Evolutionary conservation across 257 asterid genomes (phyloP).

Genomic region (Rauvolfia tetraphylla): DNA sequence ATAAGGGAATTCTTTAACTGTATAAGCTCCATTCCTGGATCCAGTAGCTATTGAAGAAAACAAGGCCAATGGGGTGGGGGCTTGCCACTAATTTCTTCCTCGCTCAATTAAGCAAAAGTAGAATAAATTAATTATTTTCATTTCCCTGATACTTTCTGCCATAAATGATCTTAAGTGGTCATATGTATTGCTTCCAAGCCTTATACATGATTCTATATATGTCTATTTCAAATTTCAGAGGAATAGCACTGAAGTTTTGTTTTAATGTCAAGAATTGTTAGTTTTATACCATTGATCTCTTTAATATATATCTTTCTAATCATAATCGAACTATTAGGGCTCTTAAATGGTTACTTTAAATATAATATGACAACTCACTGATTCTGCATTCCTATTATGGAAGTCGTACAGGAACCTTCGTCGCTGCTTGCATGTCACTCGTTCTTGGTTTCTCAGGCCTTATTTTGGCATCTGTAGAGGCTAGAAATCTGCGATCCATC

Average conservation of each 20-base stretch:
- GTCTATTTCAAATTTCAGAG: neutral
- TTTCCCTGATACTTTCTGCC: neutral
- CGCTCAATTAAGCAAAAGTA: neutral
- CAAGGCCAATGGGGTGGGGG: neutral
- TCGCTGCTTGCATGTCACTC: slow-evolving; percentile 61
- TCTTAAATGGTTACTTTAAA: neutral
- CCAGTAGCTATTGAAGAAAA: neutral
- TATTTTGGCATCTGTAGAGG: slow-evolving; percentile 56
- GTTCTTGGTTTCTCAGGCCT: slow-evolving; percentile 71
- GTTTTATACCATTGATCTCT: neutral
- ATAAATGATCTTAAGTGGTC: neutral
- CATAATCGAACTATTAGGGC: neutral
- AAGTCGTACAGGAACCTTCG: slow-evolving; percentile 73
- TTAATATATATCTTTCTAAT: neutral
- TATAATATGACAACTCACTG: neutral
- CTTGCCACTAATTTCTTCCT: neutral
- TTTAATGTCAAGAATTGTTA: neutral
- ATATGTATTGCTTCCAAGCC: neutral
- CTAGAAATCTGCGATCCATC: slow-evolving; percentile 52
- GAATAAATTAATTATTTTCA: neutral
- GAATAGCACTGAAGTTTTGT: neutral
- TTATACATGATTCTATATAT: neutral
- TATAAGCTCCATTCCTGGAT: neutral
- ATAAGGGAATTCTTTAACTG: neutral
- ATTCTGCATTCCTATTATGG: slow-evolving; percentile 20